phyloP scores from a whole-genome alignment of 805 yeast genomes.

The Cyberlindnera bimundalis region DNA sequence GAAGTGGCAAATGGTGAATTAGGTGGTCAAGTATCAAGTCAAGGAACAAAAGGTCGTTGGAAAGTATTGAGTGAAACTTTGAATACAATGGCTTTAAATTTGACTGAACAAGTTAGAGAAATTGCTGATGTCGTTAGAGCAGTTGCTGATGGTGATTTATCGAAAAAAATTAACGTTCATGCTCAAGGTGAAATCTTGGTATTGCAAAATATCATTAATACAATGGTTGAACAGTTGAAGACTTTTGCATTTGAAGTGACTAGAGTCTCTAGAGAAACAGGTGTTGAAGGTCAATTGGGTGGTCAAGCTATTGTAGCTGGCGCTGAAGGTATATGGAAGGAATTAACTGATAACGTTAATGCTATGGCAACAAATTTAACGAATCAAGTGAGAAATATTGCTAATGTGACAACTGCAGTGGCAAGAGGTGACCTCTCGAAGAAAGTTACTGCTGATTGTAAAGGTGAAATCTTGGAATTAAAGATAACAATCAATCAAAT shows the following conservation, averaged over 20 bases:
- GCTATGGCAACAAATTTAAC: slow-evolving; percentile 89
- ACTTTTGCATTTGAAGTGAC: slow-evolving; percentile 88
- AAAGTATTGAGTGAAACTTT: slow-evolving; percentile 79
- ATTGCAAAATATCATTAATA: slow-evolving; percentile 78
- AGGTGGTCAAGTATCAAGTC: slow-evolving; percentile 84
- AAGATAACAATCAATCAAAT: slow-evolving; percentile 85
- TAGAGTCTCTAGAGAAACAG: slow-evolving; percentile 84
- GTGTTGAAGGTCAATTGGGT: slow-evolving; percentile 83
- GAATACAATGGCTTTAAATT: slow-evolving; percentile 82
- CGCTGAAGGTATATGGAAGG: slow-evolving; percentile 88
- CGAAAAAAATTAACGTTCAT: slow-evolving; percentile 79
- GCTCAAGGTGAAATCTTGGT: slow-evolving; percentile 88
- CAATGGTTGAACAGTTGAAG: slow-evolving; percentile 86
- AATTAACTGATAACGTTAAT: slow-evolving; percentile 82
- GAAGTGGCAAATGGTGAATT: slow-evolving; percentile 88
- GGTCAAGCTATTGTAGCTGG: slow-evolving; percentile 84
- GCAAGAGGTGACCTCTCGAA: slow-evolving; percentile 86
- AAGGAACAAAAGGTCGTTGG: slow-evolving; percentile 89
- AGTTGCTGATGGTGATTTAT: slow-evolving; percentile 85
- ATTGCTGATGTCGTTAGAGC: slow-evolving; percentile 91
- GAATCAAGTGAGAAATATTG: slow-evolving; percentile 84
- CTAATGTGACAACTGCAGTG: slow-evolving; percentile 82
- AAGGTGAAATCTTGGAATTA: slow-evolving; percentile 83
- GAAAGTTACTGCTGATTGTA: slow-evolving; percentile 85
- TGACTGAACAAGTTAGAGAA: slow-evolving; percentile 84